Evolutionary conservation across 2,329 filamentous ascomycete genomes (phyloP), one percentile per base, ranked within the genome.

Genomic region (Elsinoe australis): DNA sequence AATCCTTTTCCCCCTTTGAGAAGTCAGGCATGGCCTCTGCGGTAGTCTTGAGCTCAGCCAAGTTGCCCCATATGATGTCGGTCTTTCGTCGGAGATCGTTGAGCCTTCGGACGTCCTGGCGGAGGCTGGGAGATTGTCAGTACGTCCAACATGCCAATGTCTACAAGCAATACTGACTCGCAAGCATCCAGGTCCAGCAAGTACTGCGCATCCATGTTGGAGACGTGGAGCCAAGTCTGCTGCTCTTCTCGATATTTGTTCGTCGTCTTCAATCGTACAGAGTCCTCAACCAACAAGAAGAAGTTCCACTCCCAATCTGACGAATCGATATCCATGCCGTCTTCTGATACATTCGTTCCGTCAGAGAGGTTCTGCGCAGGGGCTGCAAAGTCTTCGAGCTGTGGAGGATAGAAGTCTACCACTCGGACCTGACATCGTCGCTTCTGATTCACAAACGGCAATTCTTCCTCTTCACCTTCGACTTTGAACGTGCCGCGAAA

Each of bases 221-320:
- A 75, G 1, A 95, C 82, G 4, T 84, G 69, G 2, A 84, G 75
- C 72, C 83, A 87, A 45, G 89, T 61, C 21, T 71, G 70, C 5
- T 73, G 61, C 10, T 69, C 73, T 10, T 63, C 56, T 26, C 61
- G 57, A n/a, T 59, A 55, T 49, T 60, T 58, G 15, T 12, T 21
- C 58, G 54, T 2, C 52, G 50, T 26, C 35, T 17, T 56, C 34
- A 57, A 61, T 3, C 67, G 60, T 24, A 67, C 62, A 0, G 76
- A 80, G 54, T 89, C 85, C 64, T 94, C 85, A 1, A 95, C 76
- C 9, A 84, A 72, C 18, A 96, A 72, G 17, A 77, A 78, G 64
- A 95, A 95, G 10, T 78, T 75, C 89, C 89, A 95, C 63, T 92
- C 80, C 85, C 87, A 95, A 5, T 52, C 59, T 49, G 9, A 49